Percentiles rank a stretch among this genome's conserved stretches.
These are phyloP conservation scores for Paraconiothyrium brasiliense DNA, from an alignment of 2,329 filamentous ascomycete species.

Conservation along the genomic window DNA sequence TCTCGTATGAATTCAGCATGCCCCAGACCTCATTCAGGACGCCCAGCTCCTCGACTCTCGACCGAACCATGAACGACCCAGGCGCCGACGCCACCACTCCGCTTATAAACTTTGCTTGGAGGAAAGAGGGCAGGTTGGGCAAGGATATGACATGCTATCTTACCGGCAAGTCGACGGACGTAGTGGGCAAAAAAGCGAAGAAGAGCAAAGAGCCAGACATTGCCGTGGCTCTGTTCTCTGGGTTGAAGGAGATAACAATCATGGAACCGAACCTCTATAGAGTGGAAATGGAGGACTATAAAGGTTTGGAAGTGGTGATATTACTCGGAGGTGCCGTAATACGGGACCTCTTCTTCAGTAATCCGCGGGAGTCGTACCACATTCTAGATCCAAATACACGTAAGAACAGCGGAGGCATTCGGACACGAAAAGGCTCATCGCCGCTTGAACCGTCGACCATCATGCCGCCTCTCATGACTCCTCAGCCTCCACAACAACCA, in stretches of 20 bases:
- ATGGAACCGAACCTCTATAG: constrained; percentile 93
- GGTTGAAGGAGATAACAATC: constrained; percentile 79
- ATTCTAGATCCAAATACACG: constrained; percentile 59
- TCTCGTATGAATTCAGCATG: constrained; percentile 92
- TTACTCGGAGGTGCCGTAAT: constrained; percentile 69
- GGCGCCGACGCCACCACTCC: constrained; percentile 65
- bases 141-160: constrained; percentile 91
- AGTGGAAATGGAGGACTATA: constrained; percentile 92
- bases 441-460: constrained; percentile 38
- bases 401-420: constrained; percentile 50
- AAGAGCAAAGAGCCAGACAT: constrained; percentile 90
- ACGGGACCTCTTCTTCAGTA: constrained; percentile 69
- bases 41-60: constrained; percentile 80
- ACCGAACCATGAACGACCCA: constrained; percentile 73
- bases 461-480: constrained; percentile 45
- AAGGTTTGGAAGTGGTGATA: constrained; percentile 87
- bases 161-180: constrained; percentile 75
- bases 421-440: constrained; percentile 47
- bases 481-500: constrained; percentile 39
- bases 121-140: constrained; percentile 83
- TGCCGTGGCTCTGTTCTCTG: constrained; percentile 82
- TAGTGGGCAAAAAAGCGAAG: constrained; percentile 71
- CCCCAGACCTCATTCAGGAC: constrained; percentile 84
- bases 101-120: constrained; percentile 87
- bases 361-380: constrained; percentile 81